phyloP scores from a whole-genome alignment of 2,329 filamentous ascomycete genomes.

The Lecanicillium sp. region DNA sequence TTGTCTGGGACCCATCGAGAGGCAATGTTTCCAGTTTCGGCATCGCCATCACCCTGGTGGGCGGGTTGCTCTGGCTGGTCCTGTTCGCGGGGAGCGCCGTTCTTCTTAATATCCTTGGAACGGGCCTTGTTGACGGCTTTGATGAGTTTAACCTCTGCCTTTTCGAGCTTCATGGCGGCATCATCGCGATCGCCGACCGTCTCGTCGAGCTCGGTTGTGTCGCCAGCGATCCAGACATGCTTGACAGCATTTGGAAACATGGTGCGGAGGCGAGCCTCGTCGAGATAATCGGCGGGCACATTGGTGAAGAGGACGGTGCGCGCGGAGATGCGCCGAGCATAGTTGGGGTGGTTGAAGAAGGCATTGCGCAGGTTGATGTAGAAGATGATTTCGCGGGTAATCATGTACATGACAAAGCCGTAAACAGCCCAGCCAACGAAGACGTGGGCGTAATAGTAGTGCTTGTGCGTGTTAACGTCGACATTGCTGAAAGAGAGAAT shows the following conservation, averaged over 20 bases:
- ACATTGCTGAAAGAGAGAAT: slow-evolving; percentile 32
- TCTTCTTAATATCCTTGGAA: slow-evolving; percentile 25
- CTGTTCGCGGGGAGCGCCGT: slow-evolving; percentile 16
- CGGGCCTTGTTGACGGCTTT: slow-evolving; percentile 42
- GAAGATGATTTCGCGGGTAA: slow-evolving; percentile 85
- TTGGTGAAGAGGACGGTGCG: slow-evolving; percentile 85
- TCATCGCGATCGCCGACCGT: slow-evolving; percentile 70
- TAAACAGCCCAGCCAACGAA: slow-evolving; percentile 78
- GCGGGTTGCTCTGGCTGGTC: slow-evolving; percentile 30
- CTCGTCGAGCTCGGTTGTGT: slow-evolving; percentile 66
- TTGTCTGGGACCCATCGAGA: slow-evolving; percentile 60
- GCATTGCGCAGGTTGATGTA: slow-evolving; percentile 91
- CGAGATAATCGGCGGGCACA: slow-evolving; percentile 70
- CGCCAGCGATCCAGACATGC: slow-evolving; percentile 75
- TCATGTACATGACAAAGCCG: slow-evolving; percentile 78
- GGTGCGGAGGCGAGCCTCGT: slow-evolving; percentile 62
- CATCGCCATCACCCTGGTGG: slow-evolving; percentile 37
- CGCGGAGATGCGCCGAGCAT: slow-evolving; percentile 79
- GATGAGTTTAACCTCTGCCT: slow-evolving; percentile 75
- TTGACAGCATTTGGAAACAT: slow-evolving; percentile 75
- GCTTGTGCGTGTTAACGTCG: slow-evolving; percentile 45
- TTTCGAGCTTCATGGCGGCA: slow-evolving; percentile 70
- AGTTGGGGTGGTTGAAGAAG: slow-evolving; percentile 78
- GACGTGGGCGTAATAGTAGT: slow-evolving; percentile 73
- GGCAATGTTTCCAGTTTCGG: slow-evolving; percentile 57